Evolutionary conservation across 2,329 filamentous ascomycete species (phyloP).

Genomic region (Arthrobotrys iridis): DNA sequence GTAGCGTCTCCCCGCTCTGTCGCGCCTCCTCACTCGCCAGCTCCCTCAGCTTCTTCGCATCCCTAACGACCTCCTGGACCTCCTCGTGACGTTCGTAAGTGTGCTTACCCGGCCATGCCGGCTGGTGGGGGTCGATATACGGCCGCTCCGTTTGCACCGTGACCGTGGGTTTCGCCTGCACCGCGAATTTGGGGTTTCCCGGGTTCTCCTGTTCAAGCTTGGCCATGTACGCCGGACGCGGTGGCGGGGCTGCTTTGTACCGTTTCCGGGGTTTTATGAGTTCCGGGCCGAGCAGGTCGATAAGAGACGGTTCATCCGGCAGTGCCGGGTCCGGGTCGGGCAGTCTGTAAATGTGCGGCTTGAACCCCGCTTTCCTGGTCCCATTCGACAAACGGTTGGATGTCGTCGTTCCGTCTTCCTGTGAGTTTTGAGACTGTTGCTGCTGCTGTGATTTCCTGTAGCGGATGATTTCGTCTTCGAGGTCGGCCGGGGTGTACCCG

Average conservation of each 20-base stretch:
- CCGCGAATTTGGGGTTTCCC: conserved; percentile 64
- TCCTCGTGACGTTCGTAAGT: conserved; percentile 72
- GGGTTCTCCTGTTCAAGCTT: conserved; percentile 57
- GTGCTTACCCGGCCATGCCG: conserved; percentile 71
- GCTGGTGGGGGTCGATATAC: conserved; percentile 71
- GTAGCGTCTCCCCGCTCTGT: conserved; percentile 72
- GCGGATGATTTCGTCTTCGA: conserved; percentile 56
- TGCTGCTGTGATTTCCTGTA: conserved; percentile 52
- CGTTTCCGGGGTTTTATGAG: conserved; percentile 54
- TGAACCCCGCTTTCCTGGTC: neutral
- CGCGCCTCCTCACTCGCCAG: conserved; percentile 73
- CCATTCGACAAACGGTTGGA: neutral
- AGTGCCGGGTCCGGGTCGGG: conserved; percentile 44
- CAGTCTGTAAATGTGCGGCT: conserved; percentile 43
- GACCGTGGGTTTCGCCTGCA: conserved; percentile 65
- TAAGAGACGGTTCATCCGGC: conserved; percentile 48
- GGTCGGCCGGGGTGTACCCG: conserved; percentile 45
- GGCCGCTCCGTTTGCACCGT: conserved; percentile 62
- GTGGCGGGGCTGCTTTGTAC: conserved; percentile 27
- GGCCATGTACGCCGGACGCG: conserved; percentile 39
- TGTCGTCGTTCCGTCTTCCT: neutral
- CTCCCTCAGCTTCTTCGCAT: conserved; percentile 70
- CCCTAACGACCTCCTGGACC: conserved; percentile 69
- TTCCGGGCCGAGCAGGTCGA: conserved; percentile 55
- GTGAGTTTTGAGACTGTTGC: neutral